Evolutionary conservation across 2,329 filamentous ascomycete genomes (phyloP).

Genomic region (Penicillium griseofulvum): DNA sequence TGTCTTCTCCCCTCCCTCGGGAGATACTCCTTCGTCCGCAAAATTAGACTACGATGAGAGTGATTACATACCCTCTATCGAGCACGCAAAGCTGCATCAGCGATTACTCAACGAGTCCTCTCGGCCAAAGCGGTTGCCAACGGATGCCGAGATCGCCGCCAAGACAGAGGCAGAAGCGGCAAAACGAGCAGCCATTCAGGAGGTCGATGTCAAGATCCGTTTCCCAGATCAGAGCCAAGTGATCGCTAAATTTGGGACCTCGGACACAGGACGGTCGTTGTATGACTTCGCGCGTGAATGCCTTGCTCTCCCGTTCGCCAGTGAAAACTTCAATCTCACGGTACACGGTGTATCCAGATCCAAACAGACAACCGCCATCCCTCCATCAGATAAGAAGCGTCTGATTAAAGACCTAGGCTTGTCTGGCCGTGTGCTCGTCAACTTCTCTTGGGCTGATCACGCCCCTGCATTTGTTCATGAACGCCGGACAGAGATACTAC

Average conservation of each 20-base stretch:
- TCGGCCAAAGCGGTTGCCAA: conserved; percentile 74
- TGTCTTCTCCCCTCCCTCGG: conserved; percentile 75
- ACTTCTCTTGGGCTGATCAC: conserved; percentile 68
- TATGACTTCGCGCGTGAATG: conserved; percentile 72
- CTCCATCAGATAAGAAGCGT: conserved; percentile 44
- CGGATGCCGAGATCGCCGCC: conserved; percentile 76
- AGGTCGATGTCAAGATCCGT: conserved; percentile 73
- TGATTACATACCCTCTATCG: conserved; percentile 78
- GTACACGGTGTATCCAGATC: conserved; percentile 46
- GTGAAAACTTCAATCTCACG: conserved; percentile 70
- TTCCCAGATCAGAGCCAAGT: conserved; percentile 84
- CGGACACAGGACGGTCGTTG: conserved; percentile 67
- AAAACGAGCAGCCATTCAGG: conserved; percentile 63
- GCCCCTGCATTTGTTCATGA: conserved; percentile 56
- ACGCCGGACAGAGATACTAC: conserved; percentile 57
- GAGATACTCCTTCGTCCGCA: conserved; percentile 72
- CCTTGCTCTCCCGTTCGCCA: conserved; percentile 57
- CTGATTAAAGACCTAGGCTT: conserved; percentile 75
- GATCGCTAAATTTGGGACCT: conserved; percentile 66
- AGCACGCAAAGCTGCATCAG: conserved; percentile 79
- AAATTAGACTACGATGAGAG: conserved; percentile 63
- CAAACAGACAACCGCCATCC: conserved; percentile 31
- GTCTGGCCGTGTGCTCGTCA: conserved; percentile 68
- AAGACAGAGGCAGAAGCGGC: conserved; percentile 65
- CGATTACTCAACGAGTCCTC: conserved; percentile 72